Conservation (phyloP, 2,329 filamentous ascomycete genomes). For the Ascocoryne sarcoides region DNA sequence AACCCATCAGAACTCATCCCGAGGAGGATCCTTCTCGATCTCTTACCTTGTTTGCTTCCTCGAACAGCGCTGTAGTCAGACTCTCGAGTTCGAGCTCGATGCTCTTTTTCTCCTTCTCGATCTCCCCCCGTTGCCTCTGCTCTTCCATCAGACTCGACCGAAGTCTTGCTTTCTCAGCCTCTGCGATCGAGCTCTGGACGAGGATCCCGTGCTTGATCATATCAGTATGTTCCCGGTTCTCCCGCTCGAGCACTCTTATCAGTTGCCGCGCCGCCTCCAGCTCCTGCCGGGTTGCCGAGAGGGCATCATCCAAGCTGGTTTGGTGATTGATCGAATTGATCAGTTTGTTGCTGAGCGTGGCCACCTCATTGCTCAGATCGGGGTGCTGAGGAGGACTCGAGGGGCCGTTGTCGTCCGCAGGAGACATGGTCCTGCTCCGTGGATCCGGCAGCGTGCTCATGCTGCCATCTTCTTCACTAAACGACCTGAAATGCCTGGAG, state of each 20-base stretch:
- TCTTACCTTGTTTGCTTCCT: slow-evolving; percentile 81
- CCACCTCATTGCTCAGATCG: slow-evolving; percentile 64
- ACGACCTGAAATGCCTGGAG: slow-evolving; percentile 28
- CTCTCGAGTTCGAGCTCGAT: slow-evolving; percentile 91
- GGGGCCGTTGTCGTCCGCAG: slow-evolving; percentile 31
- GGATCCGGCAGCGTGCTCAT: slow-evolving; percentile 64
- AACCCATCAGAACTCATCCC: slow-evolving; percentile 55
- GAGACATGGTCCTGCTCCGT: slow-evolving; percentile 43
- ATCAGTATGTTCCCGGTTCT: slow-evolving; percentile 53
- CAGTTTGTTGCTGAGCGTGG: slow-evolving; percentile 85
- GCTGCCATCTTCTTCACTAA: slow-evolving; percentile 45
- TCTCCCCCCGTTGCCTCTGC: slow-evolving; percentile 51
- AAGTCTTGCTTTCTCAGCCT: slow-evolving; percentile 58
- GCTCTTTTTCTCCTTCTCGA: slow-evolving; percentile 72
- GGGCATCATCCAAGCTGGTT: slow-evolving; percentile 79
- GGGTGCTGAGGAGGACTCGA: slow-evolving; percentile 39
- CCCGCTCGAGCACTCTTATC: slow-evolving; percentile 57
- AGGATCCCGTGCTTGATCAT: slow-evolving; percentile 66
- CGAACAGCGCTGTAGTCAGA: slow-evolving; percentile 86
- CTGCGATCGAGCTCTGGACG: slow-evolving; percentile 65
- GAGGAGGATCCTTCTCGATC: slow-evolving; percentile 53
- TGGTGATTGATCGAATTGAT: slow-evolving; percentile 97
- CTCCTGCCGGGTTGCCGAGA: slow-evolving; percentile 76
- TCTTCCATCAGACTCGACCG: slow-evolving; percentile 55
- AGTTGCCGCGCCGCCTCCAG: slow-evolving; percentile 63